These are phyloP conservation scores for Coemansia biformis DNA, from an alignment of 192 early-diverging fungal genomes.

Conservation along the genomic window DNA sequence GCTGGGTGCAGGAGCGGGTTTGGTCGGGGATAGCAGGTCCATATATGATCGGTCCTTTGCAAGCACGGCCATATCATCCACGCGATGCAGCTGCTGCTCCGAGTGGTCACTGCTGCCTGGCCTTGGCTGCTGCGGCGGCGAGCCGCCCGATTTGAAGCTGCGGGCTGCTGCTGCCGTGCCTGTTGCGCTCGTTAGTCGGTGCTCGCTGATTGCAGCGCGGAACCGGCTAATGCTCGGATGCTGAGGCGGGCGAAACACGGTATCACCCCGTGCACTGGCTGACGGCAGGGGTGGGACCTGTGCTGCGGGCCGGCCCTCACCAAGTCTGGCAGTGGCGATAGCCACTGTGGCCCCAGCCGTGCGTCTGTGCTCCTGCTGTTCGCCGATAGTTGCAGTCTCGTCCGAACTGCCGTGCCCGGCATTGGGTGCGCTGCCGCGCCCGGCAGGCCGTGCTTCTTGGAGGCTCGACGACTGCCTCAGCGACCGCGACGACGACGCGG, in stretches of 20 bases:
- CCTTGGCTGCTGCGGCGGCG: background rate
- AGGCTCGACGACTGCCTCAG: conserved; percentile 2
- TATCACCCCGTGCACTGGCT: background rate
- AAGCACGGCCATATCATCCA: conserved; percentile 25
- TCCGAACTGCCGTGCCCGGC: conserved; percentile 6
- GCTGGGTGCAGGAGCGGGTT: conserved; percentile 2
- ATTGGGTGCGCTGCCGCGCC: conserved; percentile 1
- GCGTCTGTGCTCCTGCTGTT: conserved; percentile 10
- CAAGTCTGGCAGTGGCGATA: too few species aligned
- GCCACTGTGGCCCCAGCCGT: background rate
- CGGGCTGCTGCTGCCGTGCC: background rate
- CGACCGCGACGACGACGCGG: conserved; percentile 4
- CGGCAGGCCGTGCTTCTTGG: too few species aligned
- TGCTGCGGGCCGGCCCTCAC: background rate
- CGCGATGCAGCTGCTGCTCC: background rate
- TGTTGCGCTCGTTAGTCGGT: conserved; percentile 1
- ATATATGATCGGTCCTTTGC: conserved; percentile 43
- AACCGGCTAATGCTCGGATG: conserved; percentile 33
- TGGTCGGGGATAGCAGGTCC: conserved; percentile 42
- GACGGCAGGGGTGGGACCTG: background rate
- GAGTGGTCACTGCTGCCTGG: background rate
- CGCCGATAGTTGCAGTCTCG: conserved; percentile 2
- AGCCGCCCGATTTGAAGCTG: background rate
- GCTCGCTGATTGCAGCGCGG: conserved; percentile 25
- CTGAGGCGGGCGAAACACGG: conserved; percentile 21